Percentiles rank a stretch among this genome's conserved stretches.
These are phyloP conservation scores for Zygnema cylindricum DNA, from an alignment of 139 green algal genomes.

Conservation along the genomic window DNA sequence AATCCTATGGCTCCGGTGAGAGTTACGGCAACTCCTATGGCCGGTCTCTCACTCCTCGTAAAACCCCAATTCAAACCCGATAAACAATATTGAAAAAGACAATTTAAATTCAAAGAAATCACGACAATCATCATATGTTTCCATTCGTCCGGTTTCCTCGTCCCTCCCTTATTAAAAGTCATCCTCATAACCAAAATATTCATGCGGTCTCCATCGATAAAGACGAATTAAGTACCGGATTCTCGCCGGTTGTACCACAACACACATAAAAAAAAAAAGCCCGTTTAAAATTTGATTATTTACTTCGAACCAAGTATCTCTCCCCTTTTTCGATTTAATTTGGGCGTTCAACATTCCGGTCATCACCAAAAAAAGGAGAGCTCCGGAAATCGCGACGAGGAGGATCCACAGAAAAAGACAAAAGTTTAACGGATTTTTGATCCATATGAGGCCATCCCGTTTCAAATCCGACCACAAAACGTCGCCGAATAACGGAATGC, in stretches of 20 bases:
- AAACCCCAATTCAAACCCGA: constrained; percentile 38
- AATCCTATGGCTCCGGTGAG: constrained; percentile 8
- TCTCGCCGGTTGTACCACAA: constrained; percentile 40
- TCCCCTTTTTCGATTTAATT: constrained; percentile 9
- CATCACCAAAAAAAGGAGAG: constrained; percentile 44
- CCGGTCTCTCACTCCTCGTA: constrained; percentile 13
- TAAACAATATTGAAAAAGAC: constrained; percentile 37
- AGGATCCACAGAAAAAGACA: constrained; percentile 18
- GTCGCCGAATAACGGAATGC: constrained; percentile 5
- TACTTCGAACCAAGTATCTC: constrained; percentile 46
- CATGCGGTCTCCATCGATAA: background rate
- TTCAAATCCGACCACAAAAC: constrained; percentile 10
- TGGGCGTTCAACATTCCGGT: constrained; percentile 40
- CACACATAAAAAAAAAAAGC: constrained; percentile 50
- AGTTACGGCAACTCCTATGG: background rate
- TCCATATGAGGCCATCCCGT: background rate
- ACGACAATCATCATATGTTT: constrained; percentile 54
- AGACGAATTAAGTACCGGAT: constrained; percentile 12
- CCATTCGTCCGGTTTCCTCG: constrained; percentile 50
- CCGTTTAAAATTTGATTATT: constrained; percentile 42
- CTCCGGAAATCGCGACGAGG: background rate
- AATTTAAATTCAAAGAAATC: constrained; percentile 47
- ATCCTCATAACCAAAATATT: constrained; percentile 38
- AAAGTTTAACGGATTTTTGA: constrained; percentile 24
- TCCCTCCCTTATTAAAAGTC: constrained; percentile 34